phyloP scores from a whole-genome alignment of 2,329 filamentous ascomycete species.

The Sclerotinia spermophila region DNA sequence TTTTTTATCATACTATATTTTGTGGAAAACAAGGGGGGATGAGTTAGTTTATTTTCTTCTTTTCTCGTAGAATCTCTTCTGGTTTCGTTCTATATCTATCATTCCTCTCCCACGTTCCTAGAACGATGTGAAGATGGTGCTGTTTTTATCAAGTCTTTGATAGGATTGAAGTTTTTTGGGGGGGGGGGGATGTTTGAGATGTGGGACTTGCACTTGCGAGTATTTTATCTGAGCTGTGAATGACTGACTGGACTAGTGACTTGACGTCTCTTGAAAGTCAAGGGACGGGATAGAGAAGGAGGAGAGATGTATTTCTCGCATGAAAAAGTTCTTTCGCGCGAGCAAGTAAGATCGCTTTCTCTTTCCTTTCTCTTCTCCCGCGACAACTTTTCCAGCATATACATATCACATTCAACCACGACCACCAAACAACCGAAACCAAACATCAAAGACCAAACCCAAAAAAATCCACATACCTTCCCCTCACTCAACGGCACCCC shows the following conservation, averaged over 20 bases:
- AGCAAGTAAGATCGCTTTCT: not conserved
- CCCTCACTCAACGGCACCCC: slow-evolving; percentile 64
- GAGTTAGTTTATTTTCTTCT: not conserved
- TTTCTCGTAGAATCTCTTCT: not conserved
- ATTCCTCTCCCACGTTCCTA: no score
- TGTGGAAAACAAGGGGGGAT: accelerated
- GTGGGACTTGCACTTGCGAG: not conserved
- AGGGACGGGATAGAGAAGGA: not conserved
- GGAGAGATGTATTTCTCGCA: not conserved
- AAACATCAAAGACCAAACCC: no score
- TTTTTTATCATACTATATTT: slow-evolving; percentile 53
- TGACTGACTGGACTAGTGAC: no score
- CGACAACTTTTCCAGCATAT: not conserved
- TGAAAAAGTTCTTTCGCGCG: not conserved
- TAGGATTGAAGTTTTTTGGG: no score
- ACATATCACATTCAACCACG: not conserved
- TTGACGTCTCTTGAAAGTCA: no score
- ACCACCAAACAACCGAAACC: not conserved
- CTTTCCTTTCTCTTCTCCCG: not conserved
- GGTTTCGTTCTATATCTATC: not conserved
- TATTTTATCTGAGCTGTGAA: no score
- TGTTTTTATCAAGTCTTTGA: not conserved
- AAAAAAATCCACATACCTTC: slow-evolving; percentile 40
- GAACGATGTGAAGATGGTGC: not conserved
- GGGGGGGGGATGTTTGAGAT: not conserved